Base-by-base conservation (phyloP, 2,329 filamentous ascomycete species). In the Xylariaceae sp. region DNA sequence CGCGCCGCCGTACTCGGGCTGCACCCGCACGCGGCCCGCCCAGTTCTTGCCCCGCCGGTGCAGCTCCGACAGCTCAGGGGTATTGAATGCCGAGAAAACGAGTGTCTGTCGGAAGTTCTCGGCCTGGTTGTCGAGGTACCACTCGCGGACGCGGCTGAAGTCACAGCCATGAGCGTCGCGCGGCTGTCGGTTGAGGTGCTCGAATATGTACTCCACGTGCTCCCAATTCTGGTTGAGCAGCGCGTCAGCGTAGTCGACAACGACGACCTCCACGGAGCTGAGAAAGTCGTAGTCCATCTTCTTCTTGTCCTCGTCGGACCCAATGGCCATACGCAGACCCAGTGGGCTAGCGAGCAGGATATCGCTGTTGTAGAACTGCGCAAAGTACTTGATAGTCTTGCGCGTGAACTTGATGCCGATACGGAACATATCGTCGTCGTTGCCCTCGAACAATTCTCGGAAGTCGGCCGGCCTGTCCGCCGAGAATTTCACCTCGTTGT, bases 211-310 rank as follows among this genome's bases (percentile, higher is more conserved):
- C 70, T 95, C 89, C 57, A 96, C 83, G 68, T 99, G 92, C 66
- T 96, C 91, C 91, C 92, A 97, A 70, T 96, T 97, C 71, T 99
- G 94, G 91, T 96, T 96, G 6, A 95, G 81, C 42, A 96, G 81
- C 0, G 91, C 91, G 71, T 97, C 91, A 9, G 90, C 87, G 72
- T 97, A 91, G 70, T 99, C 94, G 57, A 96, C 79, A 46, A 97
- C 79, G 34, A 94, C 85, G 50, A 99, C 73, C 72, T 99, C 94
- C 64, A 99, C 89, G 1, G 92, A 97, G 54, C 88, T 92, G 11
- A 99, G 78, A 68, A 96, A 99, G 71, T 99, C 94, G 64, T 83
- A 85, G 69, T 97, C 92, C 37, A 50, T 84, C 68, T 87, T 86
- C 57, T 76, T 79, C 67, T 76, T 76, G 65, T 77, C 83, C 66